Evolutionary conservation across 2,329 filamentous ascomycete species (phyloP).

Genomic region (Drechslera avenae): DNA sequence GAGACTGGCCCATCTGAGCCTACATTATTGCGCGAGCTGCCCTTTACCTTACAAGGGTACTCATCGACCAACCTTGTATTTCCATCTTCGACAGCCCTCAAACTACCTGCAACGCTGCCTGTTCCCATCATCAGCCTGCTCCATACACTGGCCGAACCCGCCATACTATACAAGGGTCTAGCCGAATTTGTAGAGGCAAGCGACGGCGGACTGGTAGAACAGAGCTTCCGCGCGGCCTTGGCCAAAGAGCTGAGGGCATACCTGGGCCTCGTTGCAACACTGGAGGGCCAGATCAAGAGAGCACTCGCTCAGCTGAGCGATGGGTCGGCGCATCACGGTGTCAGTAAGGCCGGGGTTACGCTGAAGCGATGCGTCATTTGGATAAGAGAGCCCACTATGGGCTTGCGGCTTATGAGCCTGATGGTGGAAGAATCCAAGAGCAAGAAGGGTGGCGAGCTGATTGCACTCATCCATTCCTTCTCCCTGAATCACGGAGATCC

Average conservation of each 20-base stretch:
- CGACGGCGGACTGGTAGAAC: slow-evolving; percentile 83
- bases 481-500: slow-evolving; percentile 94
- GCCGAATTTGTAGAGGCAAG: slow-evolving; percentile 80
- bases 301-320: slow-evolving; percentile 78
- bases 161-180: slow-evolving; percentile 83
- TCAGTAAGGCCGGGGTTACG: slow-evolving; percentile 88
- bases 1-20: slow-evolving; percentile 50
- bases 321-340: slow-evolving; percentile 67
- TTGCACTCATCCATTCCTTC: slow-evolving; percentile 91
- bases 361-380: slow-evolving; percentile 95
- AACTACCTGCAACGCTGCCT: slow-evolving; percentile 78
- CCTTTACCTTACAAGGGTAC: slow-evolving; percentile 90
- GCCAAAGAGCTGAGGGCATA: slow-evolving; percentile 86
- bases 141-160: slow-evolving; percentile 89
- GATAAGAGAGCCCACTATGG: slow-evolving; percentile 97
- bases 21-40: slow-evolving; percentile 68
- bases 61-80: slow-evolving; percentile 87
- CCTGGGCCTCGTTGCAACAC: slow-evolving; percentile 83
- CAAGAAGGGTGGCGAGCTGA: slow-evolving; percentile 86
- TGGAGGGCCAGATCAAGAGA: slow-evolving; percentile 89
- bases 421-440: slow-evolving; percentile 89
- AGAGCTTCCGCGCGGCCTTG: slow-evolving; percentile 89
- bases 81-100: slow-evolving; percentile 68
- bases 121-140: slow-evolving; percentile 84
- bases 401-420: slow-evolving; percentile 86